Percentiles rank a stretch among this genome's conserved stretches.
Conservation (phyloP, 2,329 filamentous ascomycete species). For the Aspergillus arachidicola region DNA sequence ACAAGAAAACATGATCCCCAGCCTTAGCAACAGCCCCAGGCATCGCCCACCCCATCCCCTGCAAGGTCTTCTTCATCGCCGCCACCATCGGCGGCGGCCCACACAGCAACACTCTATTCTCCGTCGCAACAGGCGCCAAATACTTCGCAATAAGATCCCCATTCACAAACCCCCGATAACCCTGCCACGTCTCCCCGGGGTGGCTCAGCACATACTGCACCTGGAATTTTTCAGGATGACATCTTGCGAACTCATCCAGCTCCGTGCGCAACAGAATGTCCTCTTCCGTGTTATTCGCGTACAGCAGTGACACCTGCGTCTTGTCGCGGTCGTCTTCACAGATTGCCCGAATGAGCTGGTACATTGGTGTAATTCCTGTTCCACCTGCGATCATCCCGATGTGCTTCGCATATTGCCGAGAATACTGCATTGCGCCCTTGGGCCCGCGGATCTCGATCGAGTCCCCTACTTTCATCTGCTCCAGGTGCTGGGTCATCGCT, state of each 20-base stretch:
- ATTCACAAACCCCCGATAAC: constrained; percentile 53
- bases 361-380: constrained; percentile 52
- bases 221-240: constrained; percentile 56
- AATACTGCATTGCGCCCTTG: constrained; percentile 34
- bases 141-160: constrained; percentile 53
- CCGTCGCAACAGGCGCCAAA: constrained; percentile 44
- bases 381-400: constrained; percentile 40
- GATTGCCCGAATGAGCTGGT: constrained; percentile 62
- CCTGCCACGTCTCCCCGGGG: constrained; percentile 49
- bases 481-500: constrained; percentile 28
- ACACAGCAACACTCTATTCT: constrained; percentile 59
- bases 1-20: constrained; percentile 56
- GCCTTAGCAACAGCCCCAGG: constrained; percentile 54
- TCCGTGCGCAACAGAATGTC: constrained; percentile 63
- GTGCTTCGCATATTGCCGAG: constrained; percentile 23
- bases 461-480: constrained; percentile 29
- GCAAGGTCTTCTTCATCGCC: constrained; percentile 55
- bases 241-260: constrained; percentile 54
- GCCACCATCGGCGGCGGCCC: constrained; percentile 63
- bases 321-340: constrained; percentile 59
- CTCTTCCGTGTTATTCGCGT: constrained; percentile 58
- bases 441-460: constrained; percentile 33
- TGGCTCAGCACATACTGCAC: constrained; percentile 58
- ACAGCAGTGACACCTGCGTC: constrained; percentile 59
- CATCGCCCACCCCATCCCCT: constrained; percentile 52